A percentile compares a stretch with the other conserved stretches of the same genome.
These are phyloP conservation scores for Tolypocladium pustulatum DNA, from an alignment of 2,329 filamentous ascomycete genomes.

Conservation along the genomic window DNA sequence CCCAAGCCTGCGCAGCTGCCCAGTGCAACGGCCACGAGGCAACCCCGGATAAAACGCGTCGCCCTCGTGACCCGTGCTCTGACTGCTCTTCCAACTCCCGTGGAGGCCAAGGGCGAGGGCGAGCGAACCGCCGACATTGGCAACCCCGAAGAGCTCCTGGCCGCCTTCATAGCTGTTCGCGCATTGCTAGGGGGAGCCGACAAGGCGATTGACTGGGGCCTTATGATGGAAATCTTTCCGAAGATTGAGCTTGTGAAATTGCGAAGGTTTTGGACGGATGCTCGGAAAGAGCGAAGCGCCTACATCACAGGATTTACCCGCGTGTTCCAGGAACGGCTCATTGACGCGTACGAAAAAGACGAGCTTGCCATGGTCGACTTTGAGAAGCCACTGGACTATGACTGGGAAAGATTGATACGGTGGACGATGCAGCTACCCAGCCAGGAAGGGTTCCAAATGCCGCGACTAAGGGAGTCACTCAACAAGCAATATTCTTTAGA, in stretches of 20 bases:
- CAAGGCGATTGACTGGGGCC: slow-evolving; percentile 49
- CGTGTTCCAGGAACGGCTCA: slow-evolving; percentile 55
- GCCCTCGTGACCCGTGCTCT: slow-evolving; percentile 16
- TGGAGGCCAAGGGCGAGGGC: not conserved
- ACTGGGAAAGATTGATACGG: slow-evolving; percentile 55
- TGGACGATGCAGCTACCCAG: slow-evolving; percentile 52
- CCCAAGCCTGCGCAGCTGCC: not conserved
- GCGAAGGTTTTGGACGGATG: slow-evolving; percentile 42
- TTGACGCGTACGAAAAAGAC: slow-evolving; percentile 53
- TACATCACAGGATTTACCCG: slow-evolving; percentile 44
- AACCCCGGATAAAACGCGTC: slow-evolving; percentile 16
- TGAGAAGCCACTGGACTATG: slow-evolving; percentile 51
- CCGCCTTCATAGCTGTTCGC: slow-evolving; percentile 47
- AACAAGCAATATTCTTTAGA: slow-evolving; percentile 30
- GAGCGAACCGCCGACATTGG: slow-evolving; percentile 5
- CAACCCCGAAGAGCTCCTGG: slow-evolving; percentile 29
- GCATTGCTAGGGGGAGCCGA: slow-evolving; percentile 51
- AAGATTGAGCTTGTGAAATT: slow-evolving; percentile 39
- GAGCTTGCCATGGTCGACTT: slow-evolving; percentile 54
- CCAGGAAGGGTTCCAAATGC: slow-evolving; percentile 36
- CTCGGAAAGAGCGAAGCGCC: slow-evolving; percentile 38
- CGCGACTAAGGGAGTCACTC: slow-evolving; percentile 33
- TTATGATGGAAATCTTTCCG: slow-evolving; percentile 46
- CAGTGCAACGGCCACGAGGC: not conserved
- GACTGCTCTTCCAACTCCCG: slow-evolving; percentile 11